Base-by-base conservation (phyloP, 2,329 filamentous ascomycete species). In the Drechslerella dactyloides region DNA sequence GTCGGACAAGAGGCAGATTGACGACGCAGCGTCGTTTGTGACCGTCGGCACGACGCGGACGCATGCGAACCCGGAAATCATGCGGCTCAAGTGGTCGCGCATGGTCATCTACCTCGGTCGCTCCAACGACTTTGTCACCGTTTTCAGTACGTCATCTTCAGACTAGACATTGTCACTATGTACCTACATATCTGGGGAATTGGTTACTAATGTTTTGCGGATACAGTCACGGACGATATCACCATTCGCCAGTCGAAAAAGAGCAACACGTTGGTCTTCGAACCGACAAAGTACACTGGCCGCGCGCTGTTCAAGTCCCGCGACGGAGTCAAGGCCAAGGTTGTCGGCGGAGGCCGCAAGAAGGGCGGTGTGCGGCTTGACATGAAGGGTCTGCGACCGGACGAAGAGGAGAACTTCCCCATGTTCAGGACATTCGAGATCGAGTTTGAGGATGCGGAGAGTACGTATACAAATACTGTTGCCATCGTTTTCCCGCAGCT, bases 391-490 rank as follows among this genome's bases (percentile, higher is more conserved):
- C 50, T 70, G 27, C 37, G 57, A 8, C 66, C 66, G 0, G 66
- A 70, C 7, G 66, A 70, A 30, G 66, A 70, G 27, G 66, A 70
- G 40, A 70, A 70, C 23, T 70, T 70, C 19, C 66, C 66, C 2
- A 70, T 70, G 66, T 70, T 70, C 42, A 59, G 42, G 55, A 70
- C 66, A 1, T 70, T 70, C 40, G 66, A 70, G 59, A 70, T 70
- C 33, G 66, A 70, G 24, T 70, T 70, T 23, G 66, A 70, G 30
- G 66, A 70, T 46, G 66, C 66, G 24, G 66, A 70, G 55, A 70
- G 66, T 70, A 51, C 6, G 66, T 40, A 17, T 15, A 5, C 23
- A 15, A 37, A 15, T 35, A 57, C 27, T 23, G n/a, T n/a, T n/a
- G n/a, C n/a, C n/a, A n/a, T n/a, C n/a, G n/a, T n/a, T n/a, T n/a